Evolutionary conservation across 1,284 basidiomycete genomes (phyloP).

Genomic region (Sanghuangporus baumii): DNA sequence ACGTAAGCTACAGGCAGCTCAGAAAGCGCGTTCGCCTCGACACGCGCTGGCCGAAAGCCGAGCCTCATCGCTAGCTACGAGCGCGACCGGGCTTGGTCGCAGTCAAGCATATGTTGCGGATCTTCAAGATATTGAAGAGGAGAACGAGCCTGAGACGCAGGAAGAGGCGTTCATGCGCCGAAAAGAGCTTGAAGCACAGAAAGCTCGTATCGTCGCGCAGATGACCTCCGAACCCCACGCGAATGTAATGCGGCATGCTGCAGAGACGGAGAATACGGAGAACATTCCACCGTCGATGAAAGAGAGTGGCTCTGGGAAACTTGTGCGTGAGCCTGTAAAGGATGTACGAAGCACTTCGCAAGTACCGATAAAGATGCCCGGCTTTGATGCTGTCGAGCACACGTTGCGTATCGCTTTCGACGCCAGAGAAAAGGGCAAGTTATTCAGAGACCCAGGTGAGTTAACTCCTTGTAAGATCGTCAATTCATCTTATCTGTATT

Average conservation of each 20-base stretch:
- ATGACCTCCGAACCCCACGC: conserved; percentile 53
- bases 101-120: conserved; percentile 34
- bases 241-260: conserved; percentile 20
- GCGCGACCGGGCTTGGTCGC: conserved; percentile 12
- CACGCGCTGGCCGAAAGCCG: neutral
- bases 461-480: neutral
- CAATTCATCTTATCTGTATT: neutral
- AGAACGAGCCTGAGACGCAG: conserved; percentile 39
- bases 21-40: conserved; percentile 32
- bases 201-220: conserved; percentile 84
- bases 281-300: conserved; percentile 33
- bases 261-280: conserved; percentile 36
- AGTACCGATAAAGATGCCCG: conserved; percentile 36
- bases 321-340: conserved; percentile 28
- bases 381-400: conserved; percentile 62
- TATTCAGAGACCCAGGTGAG: conserved; percentile 61
- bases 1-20: conserved; percentile 47
- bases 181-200: conserved; percentile 80
- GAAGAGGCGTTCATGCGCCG: conserved; percentile 48
- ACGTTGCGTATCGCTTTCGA: conserved; percentile 68
- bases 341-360: conserved; percentile 19
- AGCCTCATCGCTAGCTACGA: conserved; percentile 8
- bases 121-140: conserved; percentile 48
- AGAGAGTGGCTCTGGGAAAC: conserved; percentile 25
- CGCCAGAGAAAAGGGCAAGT: conserved; percentile 47